These are phyloP conservation scores for Tephrocybe sp. DNA, from an alignment of 768 basidiomycete genomes.

Conservation along the genomic window DNA sequence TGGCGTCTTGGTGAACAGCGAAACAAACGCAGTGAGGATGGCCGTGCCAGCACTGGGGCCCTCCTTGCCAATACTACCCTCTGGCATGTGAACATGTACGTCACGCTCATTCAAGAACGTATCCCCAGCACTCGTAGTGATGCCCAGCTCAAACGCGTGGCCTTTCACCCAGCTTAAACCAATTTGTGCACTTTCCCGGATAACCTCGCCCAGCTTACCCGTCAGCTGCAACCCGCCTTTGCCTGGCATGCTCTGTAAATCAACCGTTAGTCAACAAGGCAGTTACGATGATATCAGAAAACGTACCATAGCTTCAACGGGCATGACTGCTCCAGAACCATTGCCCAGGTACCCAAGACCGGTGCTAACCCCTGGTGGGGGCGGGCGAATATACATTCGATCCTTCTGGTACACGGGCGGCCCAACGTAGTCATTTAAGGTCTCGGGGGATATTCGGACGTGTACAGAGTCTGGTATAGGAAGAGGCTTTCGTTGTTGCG, in stretches of 20 bases:
- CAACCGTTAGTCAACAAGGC: no score
- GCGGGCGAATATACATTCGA: slow-evolving; percentile 75
- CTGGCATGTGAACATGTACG: slow-evolving; percentile 97
- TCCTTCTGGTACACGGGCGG: slow-evolving; percentile 96
- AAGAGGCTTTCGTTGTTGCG: slow-evolving; percentile 76
- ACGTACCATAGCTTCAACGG: slow-evolving; percentile 89
- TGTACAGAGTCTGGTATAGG: slow-evolving; percentile 77
- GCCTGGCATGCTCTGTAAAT: slow-evolving; percentile 90
- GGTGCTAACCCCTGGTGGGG: slow-evolving; percentile 92
- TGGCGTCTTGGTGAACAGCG: slow-evolving; percentile 82
- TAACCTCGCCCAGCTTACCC: slow-evolving; percentile 97
- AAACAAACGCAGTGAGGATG: slow-evolving; percentile 87
- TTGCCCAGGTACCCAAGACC: slow-evolving; percentile 96
- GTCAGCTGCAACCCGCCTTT: slow-evolving; percentile 91
- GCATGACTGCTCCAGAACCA: slow-evolving; percentile 96
- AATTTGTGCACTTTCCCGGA: slow-evolving; percentile 94
- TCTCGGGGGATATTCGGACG: slow-evolving; percentile 81
- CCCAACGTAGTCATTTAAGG: slow-evolving; percentile 95
- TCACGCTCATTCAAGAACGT: slow-evolving; percentile 85
- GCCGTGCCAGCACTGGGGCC: slow-evolving; percentile 98
- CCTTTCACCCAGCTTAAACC: slow-evolving; percentile 91
- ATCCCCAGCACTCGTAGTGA: slow-evolving; percentile 69
- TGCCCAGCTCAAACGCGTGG: slow-evolving; percentile 86
- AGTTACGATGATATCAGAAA: no score
- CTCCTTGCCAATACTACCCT: slow-evolving; percentile 91